phyloP scores from a whole-genome alignment of 768 basidiomycete species.

The Mycena maculata region DNA sequence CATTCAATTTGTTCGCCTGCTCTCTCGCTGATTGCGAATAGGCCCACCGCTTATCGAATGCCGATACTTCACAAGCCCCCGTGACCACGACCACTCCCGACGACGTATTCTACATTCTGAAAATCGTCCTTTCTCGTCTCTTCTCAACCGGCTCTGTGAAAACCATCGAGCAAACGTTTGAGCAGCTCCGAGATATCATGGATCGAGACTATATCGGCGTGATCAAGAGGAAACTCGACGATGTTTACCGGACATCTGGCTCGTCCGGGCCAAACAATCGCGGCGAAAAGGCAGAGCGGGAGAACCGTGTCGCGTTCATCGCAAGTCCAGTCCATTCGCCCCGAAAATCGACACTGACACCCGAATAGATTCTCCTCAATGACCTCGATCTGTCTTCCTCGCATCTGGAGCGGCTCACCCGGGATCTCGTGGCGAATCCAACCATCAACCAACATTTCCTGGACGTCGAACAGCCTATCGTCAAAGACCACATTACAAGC shows the following conservation, averaged over 20 bases:
- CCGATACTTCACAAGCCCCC: conserved; percentile 73
- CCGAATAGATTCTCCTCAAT: conserved; percentile 82
- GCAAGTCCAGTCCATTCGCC: conserved; percentile 59
- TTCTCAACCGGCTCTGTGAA: conserved; percentile 79
- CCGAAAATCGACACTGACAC: conserved; percentile 6
- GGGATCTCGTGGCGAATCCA: conserved; percentile 68
- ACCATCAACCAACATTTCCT: conserved; percentile 76
- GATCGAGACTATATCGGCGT: conserved; percentile 87
- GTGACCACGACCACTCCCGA: conserved; percentile 85
- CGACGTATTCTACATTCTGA: conserved; percentile 96
- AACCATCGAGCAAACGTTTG: conserved; percentile 68
- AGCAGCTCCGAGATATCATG: conserved; percentile 76
- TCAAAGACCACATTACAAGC: conserved; percentile 59
- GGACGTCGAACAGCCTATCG: conserved; percentile 61
- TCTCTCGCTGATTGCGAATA: conserved; percentile 44
- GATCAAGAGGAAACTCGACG: conserved; percentile 88
- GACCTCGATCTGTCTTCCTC: conserved; percentile 93
- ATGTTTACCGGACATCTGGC: conserved; percentile 75
- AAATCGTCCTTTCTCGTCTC: conserved; percentile 81
- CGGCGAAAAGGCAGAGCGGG: conserved; percentile 83
- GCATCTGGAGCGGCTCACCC: conserved; percentile 86
- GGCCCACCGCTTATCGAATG: conserved; percentile 89
- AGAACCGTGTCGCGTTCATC: conserved; percentile 83
- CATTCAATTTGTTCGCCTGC: not conserved
- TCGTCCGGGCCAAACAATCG: conserved; percentile 58